Percentiles rank a stretch among this genome's conserved stretches.
Evolutionary conservation across 2,329 filamentous ascomycete species (phyloP).

Genomic region (Colletotrichum chrysophilum): DNA sequence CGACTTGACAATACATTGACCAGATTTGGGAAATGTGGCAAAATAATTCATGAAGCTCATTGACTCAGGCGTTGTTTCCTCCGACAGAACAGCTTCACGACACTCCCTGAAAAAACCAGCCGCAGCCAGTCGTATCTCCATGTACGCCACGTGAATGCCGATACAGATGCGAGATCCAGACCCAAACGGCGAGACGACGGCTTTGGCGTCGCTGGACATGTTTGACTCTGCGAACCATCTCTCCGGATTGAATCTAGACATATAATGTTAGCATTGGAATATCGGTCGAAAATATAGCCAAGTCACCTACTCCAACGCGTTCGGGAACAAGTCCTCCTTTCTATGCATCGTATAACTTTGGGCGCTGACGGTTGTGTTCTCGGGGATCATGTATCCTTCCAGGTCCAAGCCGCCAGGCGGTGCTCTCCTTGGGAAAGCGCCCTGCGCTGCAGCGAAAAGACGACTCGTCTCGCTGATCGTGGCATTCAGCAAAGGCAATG

Average conservation of each 20-base stretch:
- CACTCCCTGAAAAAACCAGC: constrained; percentile 58
- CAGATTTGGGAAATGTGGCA: background rate
- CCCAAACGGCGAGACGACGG: constrained; percentile 57
- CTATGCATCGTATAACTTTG: constrained; percentile 54
- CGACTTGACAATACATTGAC: background rate
- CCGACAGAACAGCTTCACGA: constrained; percentile 32
- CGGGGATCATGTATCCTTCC: constrained; percentile 42
- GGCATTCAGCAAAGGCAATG: constrained; percentile 43
- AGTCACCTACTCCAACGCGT: constrained; percentile 34
- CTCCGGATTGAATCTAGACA: background rate
- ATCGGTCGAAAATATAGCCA: background rate
- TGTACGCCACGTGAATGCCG: constrained; percentile 61
- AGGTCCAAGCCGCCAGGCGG: constrained; percentile 43
- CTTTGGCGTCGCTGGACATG: constrained; percentile 44
- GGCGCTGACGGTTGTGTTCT: constrained; percentile 41
- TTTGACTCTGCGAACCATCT: background rate
- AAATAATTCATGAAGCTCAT: background rate
- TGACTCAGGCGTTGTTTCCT: background rate
- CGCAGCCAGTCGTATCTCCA: constrained; percentile 57
- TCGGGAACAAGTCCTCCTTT: constrained; percentile 41
- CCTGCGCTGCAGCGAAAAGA: constrained; percentile 44
- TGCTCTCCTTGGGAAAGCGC: constrained; percentile 42
- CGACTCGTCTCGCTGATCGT: constrained; percentile 51
- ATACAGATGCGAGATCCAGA: constrained; percentile 55
- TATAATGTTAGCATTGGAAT: background rate